These are phyloP conservation scores for Silene conica DNA, from an alignment of 148 eudicot genomes.

Conservation along the genomic window DNA sequence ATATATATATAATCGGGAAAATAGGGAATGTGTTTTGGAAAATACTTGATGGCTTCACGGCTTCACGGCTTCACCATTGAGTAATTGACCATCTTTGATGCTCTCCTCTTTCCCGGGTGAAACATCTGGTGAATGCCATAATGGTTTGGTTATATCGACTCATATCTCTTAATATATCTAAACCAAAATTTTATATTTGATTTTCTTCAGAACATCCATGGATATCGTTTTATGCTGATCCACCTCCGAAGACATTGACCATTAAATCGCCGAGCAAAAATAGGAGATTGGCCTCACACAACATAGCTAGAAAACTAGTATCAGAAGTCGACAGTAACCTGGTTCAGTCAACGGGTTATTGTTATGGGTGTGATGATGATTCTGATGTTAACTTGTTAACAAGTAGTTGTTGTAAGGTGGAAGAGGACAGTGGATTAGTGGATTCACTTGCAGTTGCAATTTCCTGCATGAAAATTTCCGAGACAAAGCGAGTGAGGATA, in stretches of 20 bases:
- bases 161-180: too few species aligned
- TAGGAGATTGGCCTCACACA: conserved; percentile 28
- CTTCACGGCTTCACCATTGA: too few species aligned
- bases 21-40: too few species aligned
- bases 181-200: neutral
- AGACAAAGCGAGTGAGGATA: conserved; percentile 58
- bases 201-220: conserved; percentile 45
- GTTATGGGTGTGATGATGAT: conserved; percentile 19
- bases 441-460: conserved; percentile 64
- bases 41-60: too few species aligned
- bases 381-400: conserved; percentile 23
- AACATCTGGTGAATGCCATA: neutral
- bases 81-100: neutral
- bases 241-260: conserved; percentile 30
- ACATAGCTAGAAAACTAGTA: conserved; percentile 18
- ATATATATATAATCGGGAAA: too few species aligned
- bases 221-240: conserved; percentile 38
- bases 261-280: conserved; percentile 28
- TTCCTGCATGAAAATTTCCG: conserved; percentile 61
- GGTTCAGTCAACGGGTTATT: conserved; percentile 6
- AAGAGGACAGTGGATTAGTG: conserved; percentile 47
- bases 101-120: neutral
- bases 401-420: conserved; percentile 24
- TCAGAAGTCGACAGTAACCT: conserved; percentile 36
- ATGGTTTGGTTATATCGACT: neutral